Conservation (phyloP, 1,284 basidiomycete species). For the Malassezia sp. region DNA sequence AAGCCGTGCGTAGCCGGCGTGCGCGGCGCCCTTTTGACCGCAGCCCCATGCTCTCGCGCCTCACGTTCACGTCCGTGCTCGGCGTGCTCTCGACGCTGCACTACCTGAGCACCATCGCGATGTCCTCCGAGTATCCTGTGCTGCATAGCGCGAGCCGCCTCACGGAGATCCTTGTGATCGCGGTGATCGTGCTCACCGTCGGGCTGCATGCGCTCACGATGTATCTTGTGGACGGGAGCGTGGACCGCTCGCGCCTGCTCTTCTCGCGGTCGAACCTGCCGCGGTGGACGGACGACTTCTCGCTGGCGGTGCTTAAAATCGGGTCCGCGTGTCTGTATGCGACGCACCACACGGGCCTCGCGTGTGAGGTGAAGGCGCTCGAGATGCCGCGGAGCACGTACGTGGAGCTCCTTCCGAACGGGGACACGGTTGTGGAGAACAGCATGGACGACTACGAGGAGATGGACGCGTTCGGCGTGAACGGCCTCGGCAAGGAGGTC, state of each 20-base stretch:
- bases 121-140: constrained; percentile 26
- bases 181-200: constrained; percentile 28
- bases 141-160: constrained; percentile 28
- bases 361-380: constrained; percentile 26
- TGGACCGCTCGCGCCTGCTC: constrained; percentile 22
- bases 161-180: constrained; percentile 25
- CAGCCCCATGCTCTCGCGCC: constrained; percentile 21
- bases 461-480: constrained; percentile 5
- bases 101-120: constrained; percentile 19
- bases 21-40: no score
- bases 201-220: constrained; percentile 33
- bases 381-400: constrained; percentile 25
- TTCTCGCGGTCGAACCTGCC: constrained; percentile 29
- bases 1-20: no score
- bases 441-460: constrained; percentile 7
- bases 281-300: constrained; percentile 30
- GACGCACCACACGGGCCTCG: constrained; percentile 31
- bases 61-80: constrained; percentile 27
- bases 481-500: constrained; percentile 23
- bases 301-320: constrained; percentile 34
- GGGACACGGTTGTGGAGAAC: constrained; percentile 7
- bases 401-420: constrained; percentile 28
- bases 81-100: constrained; percentile 24
- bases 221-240: constrained; percentile 25
- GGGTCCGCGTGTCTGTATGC: constrained; percentile 40